Base-by-base conservation (phyloP, 2,329 filamentous ascomycete species). In the Karstenula rhodostoma region DNA sequence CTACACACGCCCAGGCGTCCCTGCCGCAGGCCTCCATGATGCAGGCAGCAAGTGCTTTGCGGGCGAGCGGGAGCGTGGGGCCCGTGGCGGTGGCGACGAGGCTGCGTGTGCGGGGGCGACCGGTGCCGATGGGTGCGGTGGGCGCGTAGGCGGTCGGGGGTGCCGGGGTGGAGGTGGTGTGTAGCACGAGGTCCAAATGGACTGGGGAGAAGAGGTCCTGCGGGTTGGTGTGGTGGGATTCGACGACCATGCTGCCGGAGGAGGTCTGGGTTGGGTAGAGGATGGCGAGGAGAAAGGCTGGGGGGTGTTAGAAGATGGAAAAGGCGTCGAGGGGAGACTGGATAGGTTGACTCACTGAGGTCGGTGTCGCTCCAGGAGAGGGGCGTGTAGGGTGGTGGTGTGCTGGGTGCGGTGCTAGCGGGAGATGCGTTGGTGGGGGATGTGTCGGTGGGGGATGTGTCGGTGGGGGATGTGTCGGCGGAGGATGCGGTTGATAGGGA, bases 261-360 rank as follows among this genome's bases (percentile, higher is more conserved):
- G 49, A 2, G 12, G 63, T 50, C 17, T 60, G 54, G 52, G 57
- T 42, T 10, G 70, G 64, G 29, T 57, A 61, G 48, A 73, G 49
- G 35, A 61, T 53, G 33, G 44, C 44, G 19, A 70, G 48, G 19
- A 73, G 62, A 58, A 69, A 70, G 43, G 63, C 70, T 71, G 46
- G 9, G 25, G 22, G 57, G 57, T 58, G 62, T 60, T 52, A 49
- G 43, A 49, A 25, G 17, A 4, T 25, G 19, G 12, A 40, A 40
- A 40, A 15, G 17, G 15, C 8, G 37, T 13, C 7, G 37, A 22
- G 25, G 12, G 33, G 19, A 32, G 4, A 17, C 17, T 15, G 2
- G 25, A n/a, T 53, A 19, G 22, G 4, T 25, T 37, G 43, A 23
- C 57, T 15, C 64, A 69, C 67, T 64, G 17, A 72, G 53, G 46